These are phyloP conservation scores for Acacia pycnantha DNA, from an alignment of 331 rosid species.

Conservation along the genomic window DNA sequence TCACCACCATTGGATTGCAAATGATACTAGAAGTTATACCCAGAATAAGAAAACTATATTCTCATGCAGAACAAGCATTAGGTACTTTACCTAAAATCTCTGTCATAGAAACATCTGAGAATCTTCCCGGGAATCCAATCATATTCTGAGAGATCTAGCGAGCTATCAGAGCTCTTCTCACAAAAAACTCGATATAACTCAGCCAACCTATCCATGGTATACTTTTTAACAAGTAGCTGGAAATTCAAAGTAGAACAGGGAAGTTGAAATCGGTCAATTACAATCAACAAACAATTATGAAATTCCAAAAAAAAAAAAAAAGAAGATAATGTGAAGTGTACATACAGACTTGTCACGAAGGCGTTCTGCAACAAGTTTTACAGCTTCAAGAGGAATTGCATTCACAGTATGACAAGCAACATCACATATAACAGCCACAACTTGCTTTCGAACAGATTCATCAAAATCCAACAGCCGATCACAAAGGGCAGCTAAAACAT, in stretches of 20 bases:
- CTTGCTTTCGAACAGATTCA: conserved; percentile 93
- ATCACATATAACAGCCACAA: conserved; percentile 91
- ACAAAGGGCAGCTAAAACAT: conserved; percentile 75
- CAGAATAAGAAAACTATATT: background rate
- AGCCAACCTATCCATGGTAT: conserved; percentile 89
- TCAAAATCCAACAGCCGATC: conserved; percentile 96
- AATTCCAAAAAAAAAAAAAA: background rate
- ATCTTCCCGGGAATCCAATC: conserved; percentile 96
- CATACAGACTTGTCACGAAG: conserved; percentile 97
- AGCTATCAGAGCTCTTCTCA: conserved; percentile 51
- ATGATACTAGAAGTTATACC: background rate
- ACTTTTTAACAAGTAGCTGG: conserved; percentile 90
- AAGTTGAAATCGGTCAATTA: conserved; percentile 25
- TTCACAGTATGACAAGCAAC: conserved; percentile 68
- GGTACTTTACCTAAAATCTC: conserved; percentile 83
- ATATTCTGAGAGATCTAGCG: conserved; percentile 49
- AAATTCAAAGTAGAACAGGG: conserved; percentile 34
- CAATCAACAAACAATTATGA: conserved; percentile 11
- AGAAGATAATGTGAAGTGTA: conserved; percentile 22
- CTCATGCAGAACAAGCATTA: conserved; percentile 14
- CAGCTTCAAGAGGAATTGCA: conserved; percentile 73
- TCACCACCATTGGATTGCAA: background rate
- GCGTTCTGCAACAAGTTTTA: conserved; percentile 92
- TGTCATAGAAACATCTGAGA: conserved; percentile 88
- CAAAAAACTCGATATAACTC: conserved; percentile 75